These are phyloP conservation scores for Helichrysum umbraculigerum DNA, from an alignment of 129 eudicot species.

Conservation along the genomic window DNA sequence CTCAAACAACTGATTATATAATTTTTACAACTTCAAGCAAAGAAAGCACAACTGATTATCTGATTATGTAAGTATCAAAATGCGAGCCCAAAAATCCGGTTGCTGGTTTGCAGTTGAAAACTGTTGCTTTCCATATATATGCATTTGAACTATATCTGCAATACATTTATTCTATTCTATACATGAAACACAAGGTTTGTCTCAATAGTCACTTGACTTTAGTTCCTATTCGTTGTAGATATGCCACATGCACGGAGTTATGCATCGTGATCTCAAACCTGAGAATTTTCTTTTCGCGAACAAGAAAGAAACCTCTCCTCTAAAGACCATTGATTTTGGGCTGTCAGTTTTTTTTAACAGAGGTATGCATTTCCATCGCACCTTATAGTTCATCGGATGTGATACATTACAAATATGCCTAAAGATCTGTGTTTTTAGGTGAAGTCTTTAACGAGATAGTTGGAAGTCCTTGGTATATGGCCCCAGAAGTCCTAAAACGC, in stretches of 20 bases:
- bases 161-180: neutral
- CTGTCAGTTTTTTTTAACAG: conserved; percentile 82
- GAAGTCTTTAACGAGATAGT: conserved; percentile 71
- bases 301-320: conserved; percentile 71
- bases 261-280: conserved; percentile 95
- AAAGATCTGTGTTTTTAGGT: conserved; percentile 34
- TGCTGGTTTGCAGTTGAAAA: neutral
- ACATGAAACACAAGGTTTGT: neutral
- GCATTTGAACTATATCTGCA: neutral
- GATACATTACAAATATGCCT: neutral
- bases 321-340: conserved; percentile 86
- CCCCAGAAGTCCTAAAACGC: conserved; percentile 79
- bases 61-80: too few species aligned
- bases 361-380: conserved; percentile 38
- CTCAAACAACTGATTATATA: too few species aligned
- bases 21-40: too few species aligned
- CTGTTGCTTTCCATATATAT: neutral
- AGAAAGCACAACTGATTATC: too few species aligned
- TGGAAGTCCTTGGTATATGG: conserved; percentile 95
- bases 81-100: neutral
- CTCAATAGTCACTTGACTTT: conserved; percentile 1
- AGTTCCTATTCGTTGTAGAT: conserved; percentile 38
- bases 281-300: conserved; percentile 84
- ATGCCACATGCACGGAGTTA: conserved; percentile 74
- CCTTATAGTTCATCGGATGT: conserved; percentile 7